Evolutionary conservation across 23 red algal genomes (phyloP), one percentile per base, ranked within the genome.

Genomic region (Cyanidiococcus yangmingshanensis): DNA sequence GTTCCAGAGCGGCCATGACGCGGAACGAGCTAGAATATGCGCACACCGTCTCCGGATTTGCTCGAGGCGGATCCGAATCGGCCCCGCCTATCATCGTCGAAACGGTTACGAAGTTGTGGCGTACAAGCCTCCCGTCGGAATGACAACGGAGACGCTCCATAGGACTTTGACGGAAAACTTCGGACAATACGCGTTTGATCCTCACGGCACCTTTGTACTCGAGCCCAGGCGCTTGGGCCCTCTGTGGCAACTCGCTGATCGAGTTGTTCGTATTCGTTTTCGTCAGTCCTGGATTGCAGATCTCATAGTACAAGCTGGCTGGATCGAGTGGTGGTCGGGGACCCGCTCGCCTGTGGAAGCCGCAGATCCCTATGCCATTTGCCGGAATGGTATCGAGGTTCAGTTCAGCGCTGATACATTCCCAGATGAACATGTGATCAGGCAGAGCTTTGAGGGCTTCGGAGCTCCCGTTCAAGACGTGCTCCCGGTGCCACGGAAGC

Each of bases 301-400:
- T 7, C 21, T 35, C 7, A 35, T 71, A 2, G n/a, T 71, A 2
- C 63, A 35, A 25, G 63, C 63, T 12, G 63, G 63, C 7, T 32
- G n/a, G n/a, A 32, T 25, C 32, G n/a, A 35, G n/a, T 35, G 21
- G 63, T 25, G 16, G 63, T 29, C 63, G 7, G 32, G 32, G 3
- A 29, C 32, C n/a, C 63, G 63, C 27, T 25, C n/a, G 32, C 63
- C 63, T 27, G 63, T 71, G 63, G 12, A 71, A 2, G 21, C 21
- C 27, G 63, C 63, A 7, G 16, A 25, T 12, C 63, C 63, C 16
- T 35, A 25, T 29, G 15, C 63, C 63, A 71, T 71, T 3, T 71
- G 63, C 32, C 63, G 63, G 16, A 71, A 71, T 29, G 63, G n/a
- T 35, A 29, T 71, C n/a, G 63, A 71, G 63, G 7, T 71, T 7